Evolutionary conservation across 345 rosid species (phyloP).

Genomic region (Salix purpurea): DNA sequence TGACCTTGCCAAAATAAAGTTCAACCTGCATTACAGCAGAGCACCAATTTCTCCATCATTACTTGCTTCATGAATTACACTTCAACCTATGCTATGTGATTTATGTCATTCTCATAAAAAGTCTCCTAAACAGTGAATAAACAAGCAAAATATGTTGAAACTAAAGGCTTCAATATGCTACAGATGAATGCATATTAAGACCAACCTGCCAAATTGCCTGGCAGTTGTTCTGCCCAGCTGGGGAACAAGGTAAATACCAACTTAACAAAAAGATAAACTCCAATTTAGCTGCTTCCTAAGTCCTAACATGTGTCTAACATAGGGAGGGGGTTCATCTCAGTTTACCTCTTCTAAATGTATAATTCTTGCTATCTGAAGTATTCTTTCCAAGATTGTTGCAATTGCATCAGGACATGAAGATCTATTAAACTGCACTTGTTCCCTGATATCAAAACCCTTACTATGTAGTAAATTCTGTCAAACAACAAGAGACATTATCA

Average conservation of each 20-base stretch:
- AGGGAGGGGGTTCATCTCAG: neutral
- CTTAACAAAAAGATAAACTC: neutral
- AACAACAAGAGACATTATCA: neutral
- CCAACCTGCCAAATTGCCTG: too few species aligned
- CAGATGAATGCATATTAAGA: too few species aligned
- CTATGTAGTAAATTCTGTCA: constrained; percentile 53
- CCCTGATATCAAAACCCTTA: constrained; percentile 48
- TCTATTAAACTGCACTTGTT: constrained; percentile 34
- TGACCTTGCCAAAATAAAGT: constrained; percentile 62
- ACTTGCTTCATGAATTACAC: neutral
- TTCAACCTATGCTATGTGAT: too few species aligned
- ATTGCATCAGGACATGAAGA: constrained; percentile 35
- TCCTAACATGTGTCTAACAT: neutral
- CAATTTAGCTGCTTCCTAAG: neutral
- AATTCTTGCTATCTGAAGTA: constrained; percentile 64
- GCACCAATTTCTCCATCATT: neutral
- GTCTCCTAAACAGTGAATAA: too few species aligned
- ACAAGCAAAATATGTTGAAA: too few species aligned
- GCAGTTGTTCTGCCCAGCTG: too few species aligned
- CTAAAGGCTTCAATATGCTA: too few species aligned
- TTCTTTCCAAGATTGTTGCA: constrained; percentile 30
- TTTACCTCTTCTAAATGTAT: constrained; percentile 66
- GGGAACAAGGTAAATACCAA: too few species aligned
- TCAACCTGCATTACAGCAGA: constrained; percentile 55
- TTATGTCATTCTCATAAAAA: too few species aligned